phyloP scores from a whole-genome alignment of 805 yeast species.

The Grigorovia jiainica region DNA sequence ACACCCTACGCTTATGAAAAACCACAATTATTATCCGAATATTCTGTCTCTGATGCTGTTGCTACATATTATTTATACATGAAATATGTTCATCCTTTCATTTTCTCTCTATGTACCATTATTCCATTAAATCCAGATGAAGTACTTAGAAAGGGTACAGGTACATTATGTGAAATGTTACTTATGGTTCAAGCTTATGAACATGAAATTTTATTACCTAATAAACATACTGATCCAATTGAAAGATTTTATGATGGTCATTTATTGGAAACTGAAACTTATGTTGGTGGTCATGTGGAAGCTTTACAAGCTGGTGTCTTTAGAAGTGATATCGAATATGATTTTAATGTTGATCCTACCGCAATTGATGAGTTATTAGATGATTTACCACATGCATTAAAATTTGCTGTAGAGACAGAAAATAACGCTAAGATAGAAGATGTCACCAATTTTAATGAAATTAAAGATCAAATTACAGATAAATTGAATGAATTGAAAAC shows the following conservation, averaged over 20 bases:
- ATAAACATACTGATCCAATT: slow-evolving; percentile 88
- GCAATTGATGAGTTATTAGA: slow-evolving; percentile 71
- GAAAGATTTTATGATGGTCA: slow-evolving; percentile 95
- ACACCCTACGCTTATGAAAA: slow-evolving; percentile 93
- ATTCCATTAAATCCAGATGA: slow-evolving; percentile 96
- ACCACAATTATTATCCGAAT: slow-evolving; percentile 88
- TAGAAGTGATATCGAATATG: slow-evolving; percentile 70
- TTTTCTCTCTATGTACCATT: slow-evolving; percentile 90
- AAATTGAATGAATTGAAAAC: slow-evolving; percentile 50
- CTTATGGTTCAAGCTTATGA: slow-evolving; percentile 92
- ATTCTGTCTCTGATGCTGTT: slow-evolving; percentile 98
- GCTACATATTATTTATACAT: slow-evolving; percentile 93
- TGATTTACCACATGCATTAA: slow-evolving; percentile 67
- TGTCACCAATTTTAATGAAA: slow-evolving; percentile 71
- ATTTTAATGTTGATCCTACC: slow-evolving; percentile 70
- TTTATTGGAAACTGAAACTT: slow-evolving; percentile 86
- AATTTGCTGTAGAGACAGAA: slow-evolving; percentile 79
- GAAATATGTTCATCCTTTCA: slow-evolving; percentile 95
- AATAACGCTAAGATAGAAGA: slow-evolving; percentile 63
- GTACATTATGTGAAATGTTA: slow-evolving; percentile 96
- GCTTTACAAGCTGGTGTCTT: slow-evolving; percentile 97
- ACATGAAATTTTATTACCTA: slow-evolving; percentile 70
- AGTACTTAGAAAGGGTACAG: slow-evolving; percentile 92
- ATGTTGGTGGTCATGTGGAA: slow-evolving; percentile 98
- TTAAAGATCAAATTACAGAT: slow-evolving; percentile 46